Conservation (phyloP, 768 basidiomycete species). For the Kwoniella dejecticola region DNA sequence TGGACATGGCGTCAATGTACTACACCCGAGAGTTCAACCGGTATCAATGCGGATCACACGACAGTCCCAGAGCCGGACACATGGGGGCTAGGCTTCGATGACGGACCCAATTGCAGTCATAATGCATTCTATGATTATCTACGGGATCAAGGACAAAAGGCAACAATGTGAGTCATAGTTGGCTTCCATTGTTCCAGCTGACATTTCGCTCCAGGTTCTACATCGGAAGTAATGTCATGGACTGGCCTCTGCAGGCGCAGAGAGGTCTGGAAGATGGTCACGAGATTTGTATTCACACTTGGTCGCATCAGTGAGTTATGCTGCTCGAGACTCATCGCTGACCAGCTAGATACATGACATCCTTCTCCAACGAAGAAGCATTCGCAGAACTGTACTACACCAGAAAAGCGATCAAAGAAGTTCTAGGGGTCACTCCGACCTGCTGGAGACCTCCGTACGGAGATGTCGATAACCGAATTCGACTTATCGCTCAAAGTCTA, state of each 20-base stretch:
- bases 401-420: slow-evolving; percentile 44
- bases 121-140: slow-evolving; percentile 58
- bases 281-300: slow-evolving; percentile 52
- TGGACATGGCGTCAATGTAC: slow-evolving; percentile 53
- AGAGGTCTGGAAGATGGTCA: slow-evolving; percentile 54
- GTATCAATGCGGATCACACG: slow-evolving; percentile 50
- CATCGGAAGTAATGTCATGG: slow-evolving; percentile 58
- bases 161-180: slow-evolving; percentile 51
- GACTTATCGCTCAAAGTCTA: slow-evolving; percentile 46
- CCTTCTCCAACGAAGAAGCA: slow-evolving; percentile 56
- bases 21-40: slow-evolving; percentile 34
- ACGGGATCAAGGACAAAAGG: slow-evolving; percentile 51
- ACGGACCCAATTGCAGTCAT: slow-evolving; percentile 57
- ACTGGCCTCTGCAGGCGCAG: slow-evolving; percentile 58
- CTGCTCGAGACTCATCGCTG: neutral
- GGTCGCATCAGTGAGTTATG: slow-evolving; percentile 46
- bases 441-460: slow-evolving; percentile 52
- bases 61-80: slow-evolving; percentile 52
- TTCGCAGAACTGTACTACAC: slow-evolving; percentile 54
- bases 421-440: slow-evolving; percentile 46
- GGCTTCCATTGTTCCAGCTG: neutral
- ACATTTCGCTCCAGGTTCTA: slow-evolving; percentile 47
- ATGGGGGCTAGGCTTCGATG: slow-evolving; percentile 56
- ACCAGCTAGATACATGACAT: slow-evolving; percentile 61
- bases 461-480: slow-evolving; percentile 54